Conservation (phyloP, 2,329 filamentous ascomycete genomes). For the Aspergillus caelatus region DNA sequence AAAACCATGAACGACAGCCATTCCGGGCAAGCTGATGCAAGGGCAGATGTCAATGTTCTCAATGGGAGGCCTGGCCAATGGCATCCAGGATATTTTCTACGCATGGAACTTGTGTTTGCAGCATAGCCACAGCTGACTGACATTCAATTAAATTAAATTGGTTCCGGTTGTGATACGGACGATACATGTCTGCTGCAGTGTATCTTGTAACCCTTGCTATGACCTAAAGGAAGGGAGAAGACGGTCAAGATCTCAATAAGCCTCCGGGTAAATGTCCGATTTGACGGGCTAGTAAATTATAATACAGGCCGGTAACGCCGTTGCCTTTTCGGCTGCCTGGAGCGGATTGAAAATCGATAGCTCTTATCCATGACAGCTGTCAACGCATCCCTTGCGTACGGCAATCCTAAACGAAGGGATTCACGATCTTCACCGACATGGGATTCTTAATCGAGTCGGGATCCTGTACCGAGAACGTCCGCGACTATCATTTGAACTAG, state of each 20-base stretch:
- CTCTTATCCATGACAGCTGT: constrained; percentile 16
- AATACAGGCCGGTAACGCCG: constrained; percentile 1
- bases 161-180: neutral
- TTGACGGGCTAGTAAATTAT: neutral
- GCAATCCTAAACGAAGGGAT: neutral
- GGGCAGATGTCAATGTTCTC: neutral
- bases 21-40: neutral
- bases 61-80: neutral
- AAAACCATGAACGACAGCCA: neutral
- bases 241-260: neutral
- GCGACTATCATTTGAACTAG: neutral
- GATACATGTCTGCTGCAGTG: neutral
- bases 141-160: neutral
- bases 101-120: neutral
- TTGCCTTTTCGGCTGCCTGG: constrained; percentile 8
- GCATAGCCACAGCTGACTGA: neutral
- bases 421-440: neutral
- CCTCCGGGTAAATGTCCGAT: neutral
- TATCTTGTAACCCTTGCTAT: neutral
- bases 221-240: neutral
- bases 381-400: constrained; percentile 8
- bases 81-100: neutral
- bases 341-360: neutral
- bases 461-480: neutral
- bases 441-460: neutral